Percentiles rank a stretch among this genome's conserved stretches.
Evolutionary conservation across 805 yeast genomes (phyloP).

Genomic region (Starmera caribaea): DNA sequence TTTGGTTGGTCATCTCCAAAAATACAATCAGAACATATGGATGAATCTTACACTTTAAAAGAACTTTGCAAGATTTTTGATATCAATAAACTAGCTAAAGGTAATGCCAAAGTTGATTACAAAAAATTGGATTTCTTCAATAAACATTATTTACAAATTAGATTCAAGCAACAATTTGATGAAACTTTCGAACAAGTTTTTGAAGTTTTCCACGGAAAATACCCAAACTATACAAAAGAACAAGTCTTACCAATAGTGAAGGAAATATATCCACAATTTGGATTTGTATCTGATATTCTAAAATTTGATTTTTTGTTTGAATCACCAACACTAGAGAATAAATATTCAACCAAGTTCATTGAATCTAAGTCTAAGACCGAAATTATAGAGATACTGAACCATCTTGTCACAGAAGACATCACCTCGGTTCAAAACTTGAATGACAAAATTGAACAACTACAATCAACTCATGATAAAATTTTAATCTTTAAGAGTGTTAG

Average conservation of each 20-base stretch:
- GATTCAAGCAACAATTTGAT: constrained; percentile 29
- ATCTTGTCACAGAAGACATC: constrained; percentile 5
- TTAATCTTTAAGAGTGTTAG: constrained; percentile 26
- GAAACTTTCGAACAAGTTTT: constrained; percentile 26
- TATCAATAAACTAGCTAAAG: constrained; percentile 72
- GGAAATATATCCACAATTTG: constrained; percentile 38
- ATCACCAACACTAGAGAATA: constrained; percentile 18
- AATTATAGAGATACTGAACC: constrained; percentile 9
- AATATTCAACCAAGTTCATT: constrained; percentile 23
- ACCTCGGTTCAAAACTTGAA: constrained; percentile 3
- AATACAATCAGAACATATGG: constrained; percentile 34
- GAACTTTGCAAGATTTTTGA: constrained; percentile 50
- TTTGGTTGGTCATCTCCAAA: constrained; percentile 93
- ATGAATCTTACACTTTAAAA: constrained; percentile 41
- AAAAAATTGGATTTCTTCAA: constrained; percentile 71
- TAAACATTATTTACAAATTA: constrained; percentile 48
- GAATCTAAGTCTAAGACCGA: constrained; percentile 7
- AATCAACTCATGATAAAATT: background rate
- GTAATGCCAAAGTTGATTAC: constrained; percentile 86
- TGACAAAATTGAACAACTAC: constrained; percentile 1
- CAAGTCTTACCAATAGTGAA: constrained; percentile 31
- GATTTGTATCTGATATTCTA: constrained; percentile 43
- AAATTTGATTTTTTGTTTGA: constrained; percentile 41
- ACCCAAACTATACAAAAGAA: constrained; percentile 15
- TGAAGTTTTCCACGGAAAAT: constrained; percentile 9